These are phyloP conservation scores for Raphanus raphanistrum DNA, from an alignment of 345 rosid genomes.

Conservation along the genomic window DNA sequence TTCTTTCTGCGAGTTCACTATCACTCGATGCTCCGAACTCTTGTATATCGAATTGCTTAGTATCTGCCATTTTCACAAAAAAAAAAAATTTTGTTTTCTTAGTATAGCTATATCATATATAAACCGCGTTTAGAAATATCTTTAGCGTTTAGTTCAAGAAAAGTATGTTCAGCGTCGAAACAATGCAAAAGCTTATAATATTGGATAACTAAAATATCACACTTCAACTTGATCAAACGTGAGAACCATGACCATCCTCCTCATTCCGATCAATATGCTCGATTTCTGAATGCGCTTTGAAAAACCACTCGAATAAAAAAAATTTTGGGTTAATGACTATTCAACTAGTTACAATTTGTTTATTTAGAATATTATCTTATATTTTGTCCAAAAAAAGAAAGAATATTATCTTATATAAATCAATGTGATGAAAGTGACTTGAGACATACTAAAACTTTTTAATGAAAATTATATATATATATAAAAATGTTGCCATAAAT, in stretches of 20 bases:
- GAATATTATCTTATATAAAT: not conserved
- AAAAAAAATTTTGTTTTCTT: not conserved
- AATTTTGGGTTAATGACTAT: not conserved
- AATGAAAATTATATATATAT: not conserved
- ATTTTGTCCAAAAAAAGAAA: too few relatives aligned
- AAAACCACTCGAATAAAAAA: not conserved
- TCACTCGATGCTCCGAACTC: slow-evolving; percentile 88
- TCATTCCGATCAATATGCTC: not conserved
- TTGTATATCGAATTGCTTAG: slow-evolving; percentile 80
- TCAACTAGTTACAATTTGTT: not conserved
- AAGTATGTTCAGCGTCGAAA: not conserved
- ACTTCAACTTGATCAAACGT: not conserved
- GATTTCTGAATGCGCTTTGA: not conserved
- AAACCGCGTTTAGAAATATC: not conserved
- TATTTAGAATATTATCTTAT: not conserved
- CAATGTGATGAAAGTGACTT: not conserved
- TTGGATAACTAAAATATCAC: not conserved
- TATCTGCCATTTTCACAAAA: slow-evolving; percentile 45
- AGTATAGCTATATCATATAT: not conserved
- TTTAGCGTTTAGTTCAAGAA: not conserved
- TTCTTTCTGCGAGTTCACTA: slow-evolving; percentile 61
- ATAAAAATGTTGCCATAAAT: not conserved
- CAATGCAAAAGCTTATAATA: not conserved
- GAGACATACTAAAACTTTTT: not conserved
- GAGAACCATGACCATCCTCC: not conserved